phyloP scores from a whole-genome alignment of 2,329 filamentous ascomycete species.

The Colletotrichum sp. region DNA sequence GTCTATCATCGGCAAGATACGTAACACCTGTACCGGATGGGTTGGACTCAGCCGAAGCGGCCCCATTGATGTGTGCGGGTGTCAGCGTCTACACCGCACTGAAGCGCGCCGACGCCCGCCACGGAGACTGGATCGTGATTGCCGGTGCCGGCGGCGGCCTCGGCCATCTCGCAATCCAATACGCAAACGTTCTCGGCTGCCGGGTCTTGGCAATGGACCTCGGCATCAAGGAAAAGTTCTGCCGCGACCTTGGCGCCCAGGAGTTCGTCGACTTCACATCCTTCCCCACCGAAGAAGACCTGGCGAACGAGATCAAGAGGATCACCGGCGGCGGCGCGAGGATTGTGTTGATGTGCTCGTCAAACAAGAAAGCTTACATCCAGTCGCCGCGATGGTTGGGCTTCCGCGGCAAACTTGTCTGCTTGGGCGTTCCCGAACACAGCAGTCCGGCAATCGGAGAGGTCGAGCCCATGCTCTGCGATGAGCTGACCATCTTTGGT shows the following conservation, averaged over 20 bases:
- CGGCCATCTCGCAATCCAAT: constrained; percentile 32
- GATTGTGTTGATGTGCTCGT: constrained; percentile 27
- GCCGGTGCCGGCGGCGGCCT: constrained; percentile 34
- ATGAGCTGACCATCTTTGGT: constrained; percentile 21
- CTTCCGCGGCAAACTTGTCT: constrained; percentile 31
- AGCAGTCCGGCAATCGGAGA: background rate
- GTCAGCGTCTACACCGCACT: constrained; percentile 68
- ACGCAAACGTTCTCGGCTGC: constrained; percentile 31
- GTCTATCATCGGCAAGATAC: constrained; percentile 40
- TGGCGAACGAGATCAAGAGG: constrained; percentile 9
- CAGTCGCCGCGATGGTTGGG: constrained; percentile 27
- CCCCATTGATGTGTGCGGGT: constrained; percentile 73
- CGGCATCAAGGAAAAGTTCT: constrained; percentile 27
- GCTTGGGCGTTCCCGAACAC: constrained; percentile 28
- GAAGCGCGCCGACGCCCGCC: constrained; percentile 28
- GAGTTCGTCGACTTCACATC: constrained; percentile 28
- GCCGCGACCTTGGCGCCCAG: constrained; percentile 28
- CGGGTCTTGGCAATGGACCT: constrained; percentile 31
- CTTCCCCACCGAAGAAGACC: constrained; percentile 6
- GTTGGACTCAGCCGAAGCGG: constrained; percentile 36
- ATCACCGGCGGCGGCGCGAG: constrained; percentile 24
- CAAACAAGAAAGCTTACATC: constrained; percentile 25
- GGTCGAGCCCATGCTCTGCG: constrained; percentile 8
- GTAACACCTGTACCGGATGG: constrained; percentile 43
- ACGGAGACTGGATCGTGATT: constrained; percentile 31